Percentiles rank a stretch among this genome's conserved stretches.
Evolutionary conservation across 345 rosid species (phyloP).

Genomic region (Laguncularia racemosa): DNA sequence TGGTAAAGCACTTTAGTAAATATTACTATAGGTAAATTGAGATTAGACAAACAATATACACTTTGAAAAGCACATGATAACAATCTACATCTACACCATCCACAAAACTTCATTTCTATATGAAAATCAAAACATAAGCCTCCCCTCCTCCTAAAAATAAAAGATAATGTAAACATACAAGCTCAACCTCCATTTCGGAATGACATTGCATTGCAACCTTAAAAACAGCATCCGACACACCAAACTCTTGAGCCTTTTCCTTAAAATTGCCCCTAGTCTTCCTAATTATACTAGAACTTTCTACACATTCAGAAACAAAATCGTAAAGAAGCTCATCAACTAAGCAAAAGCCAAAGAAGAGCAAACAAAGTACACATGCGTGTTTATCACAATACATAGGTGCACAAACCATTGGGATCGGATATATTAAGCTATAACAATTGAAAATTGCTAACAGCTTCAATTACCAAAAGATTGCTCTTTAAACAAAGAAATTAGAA

Average conservation of each 20-base stretch:
- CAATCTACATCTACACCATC: not conserved
- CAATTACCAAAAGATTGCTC: too few relatives aligned
- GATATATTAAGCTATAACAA: too few relatives aligned
- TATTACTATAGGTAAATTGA: not conserved
- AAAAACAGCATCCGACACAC: slow-evolving; percentile 94
- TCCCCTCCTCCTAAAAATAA: too few relatives aligned
- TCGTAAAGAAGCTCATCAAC: not conserved
- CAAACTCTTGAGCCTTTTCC: slow-evolving; percentile 80
- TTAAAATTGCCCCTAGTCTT: slow-evolving; percentile 81
- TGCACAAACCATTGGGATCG: too few relatives aligned
- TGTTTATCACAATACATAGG: too few relatives aligned
- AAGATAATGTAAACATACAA: slow-evolving; percentile 29
- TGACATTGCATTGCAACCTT: slow-evolving; percentile 80
- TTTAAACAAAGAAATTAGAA: too few relatives aligned
- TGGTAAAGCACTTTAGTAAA: not conserved
- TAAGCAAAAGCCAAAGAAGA: too few relatives aligned
- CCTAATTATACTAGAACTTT: slow-evolving; percentile 69
- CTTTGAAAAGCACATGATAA: too few relatives aligned
- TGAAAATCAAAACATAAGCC: not conserved
- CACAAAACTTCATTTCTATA: slow-evolving; percentile 1
- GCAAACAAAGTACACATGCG: too few relatives aligned
- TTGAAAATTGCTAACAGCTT: too few relatives aligned
- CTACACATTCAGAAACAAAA: slow-evolving; percentile 29
- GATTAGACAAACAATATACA: not conserved
- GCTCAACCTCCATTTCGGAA: slow-evolving; percentile 83